phyloP scores from a whole-genome alignment of 768 basidiomycete species.

The Mrakia gelida region DNA sequence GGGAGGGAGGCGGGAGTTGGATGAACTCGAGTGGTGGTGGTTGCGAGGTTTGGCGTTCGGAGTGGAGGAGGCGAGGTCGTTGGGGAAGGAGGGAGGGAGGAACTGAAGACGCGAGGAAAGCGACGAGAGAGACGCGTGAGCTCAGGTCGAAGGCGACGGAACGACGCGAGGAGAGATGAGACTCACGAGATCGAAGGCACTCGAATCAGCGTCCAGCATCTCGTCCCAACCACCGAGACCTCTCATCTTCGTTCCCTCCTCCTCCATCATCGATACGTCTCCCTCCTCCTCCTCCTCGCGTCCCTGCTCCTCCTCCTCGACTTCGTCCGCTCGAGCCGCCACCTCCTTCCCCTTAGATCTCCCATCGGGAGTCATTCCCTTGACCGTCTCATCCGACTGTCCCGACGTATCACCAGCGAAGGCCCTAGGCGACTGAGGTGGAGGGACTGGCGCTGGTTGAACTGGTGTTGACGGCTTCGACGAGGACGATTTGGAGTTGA shows the following conservation, averaged over 20 bases:
- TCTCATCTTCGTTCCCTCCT: not conserved
- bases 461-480: not conserved
- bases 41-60: not conserved
- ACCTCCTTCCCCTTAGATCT: not conserved
- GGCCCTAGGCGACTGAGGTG: not conserved
- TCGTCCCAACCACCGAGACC: not conserved
- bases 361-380: not conserved
- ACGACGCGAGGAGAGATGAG: not conserved
- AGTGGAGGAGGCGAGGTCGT: not conserved
- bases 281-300: not conserved
- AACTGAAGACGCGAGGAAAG: not conserved
- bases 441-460: not conserved
- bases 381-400: not conserved
- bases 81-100: slow-evolving; percentile 10
- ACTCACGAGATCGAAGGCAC: not conserved
- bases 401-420: not conserved
- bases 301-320: not conserved
- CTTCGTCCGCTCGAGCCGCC: not conserved
- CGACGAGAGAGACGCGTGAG: not conserved
- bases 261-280: not conserved
- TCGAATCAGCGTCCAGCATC: not conserved
- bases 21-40: not conserved
- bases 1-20: not conserved
- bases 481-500: not conserved
- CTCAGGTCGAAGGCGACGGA: not conserved